These are phyloP conservation scores for Pistacia vera DNA, from an alignment of 345 rosid genomes.

Conservation along the genomic window DNA sequence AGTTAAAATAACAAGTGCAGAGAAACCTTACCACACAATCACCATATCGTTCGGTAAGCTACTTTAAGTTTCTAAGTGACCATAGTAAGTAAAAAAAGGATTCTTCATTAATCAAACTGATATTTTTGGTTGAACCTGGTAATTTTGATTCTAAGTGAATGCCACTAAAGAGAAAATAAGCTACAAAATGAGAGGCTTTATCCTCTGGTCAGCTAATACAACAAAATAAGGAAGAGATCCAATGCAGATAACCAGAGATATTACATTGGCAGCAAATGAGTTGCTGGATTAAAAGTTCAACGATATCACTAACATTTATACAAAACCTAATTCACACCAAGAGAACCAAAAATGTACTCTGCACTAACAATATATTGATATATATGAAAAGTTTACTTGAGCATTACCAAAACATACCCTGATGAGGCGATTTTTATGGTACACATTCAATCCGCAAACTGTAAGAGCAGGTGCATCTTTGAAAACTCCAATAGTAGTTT, in stretches of 20 bases:
- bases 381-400: constrained; percentile 6
- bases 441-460: constrained; percentile 73
- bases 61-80: constrained; percentile 6
- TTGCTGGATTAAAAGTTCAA: neutral
- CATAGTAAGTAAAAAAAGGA: neutral
- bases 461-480: constrained; percentile 64
- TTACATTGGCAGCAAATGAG: neutral
- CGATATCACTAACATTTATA: neutral
- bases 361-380: neutral
- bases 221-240: neutral
- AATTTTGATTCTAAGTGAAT: neutral
- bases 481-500: constrained; percentile 74
- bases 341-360: neutral
- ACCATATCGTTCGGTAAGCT: neutral
- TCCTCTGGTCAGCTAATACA: neutral
- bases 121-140: neutral
- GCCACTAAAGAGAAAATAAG: neutral
- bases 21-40: neutral
- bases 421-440: constrained; percentile 94
- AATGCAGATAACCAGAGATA: neutral
- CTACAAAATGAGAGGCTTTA: neutral
- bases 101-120: neutral
- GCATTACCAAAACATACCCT: constrained; percentile 49
- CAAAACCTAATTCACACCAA: neutral
- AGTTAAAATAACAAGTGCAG: neutral